Conservation (phyloP, 2,329 filamentous ascomycete genomes). For the Samsoniella hepiali region DNA sequence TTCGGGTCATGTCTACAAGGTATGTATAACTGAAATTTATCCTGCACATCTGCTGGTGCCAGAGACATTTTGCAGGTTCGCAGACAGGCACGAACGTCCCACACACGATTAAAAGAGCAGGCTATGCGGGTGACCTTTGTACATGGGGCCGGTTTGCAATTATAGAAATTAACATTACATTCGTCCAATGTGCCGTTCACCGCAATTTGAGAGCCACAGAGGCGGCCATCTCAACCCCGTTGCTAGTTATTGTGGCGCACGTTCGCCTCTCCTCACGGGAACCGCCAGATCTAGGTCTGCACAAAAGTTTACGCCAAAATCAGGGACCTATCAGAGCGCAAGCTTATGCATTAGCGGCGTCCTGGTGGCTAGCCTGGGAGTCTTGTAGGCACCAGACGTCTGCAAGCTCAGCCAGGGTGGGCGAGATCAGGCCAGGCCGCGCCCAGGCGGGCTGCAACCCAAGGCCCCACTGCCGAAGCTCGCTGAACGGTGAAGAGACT, state of each 20-base stretch:
- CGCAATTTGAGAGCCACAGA: constrained; percentile 1
- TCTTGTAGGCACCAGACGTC: background rate
- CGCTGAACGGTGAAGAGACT: constrained; percentile 6
- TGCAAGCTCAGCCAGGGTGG: background rate
- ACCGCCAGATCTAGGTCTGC: constrained; percentile 1
- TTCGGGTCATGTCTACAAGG: too few relatives aligned
- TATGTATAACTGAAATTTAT: background rate
- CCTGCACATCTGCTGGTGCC: background rate
- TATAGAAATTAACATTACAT: background rate
- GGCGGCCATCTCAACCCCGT: background rate
- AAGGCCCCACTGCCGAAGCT: background rate
- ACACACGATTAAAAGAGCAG: constrained; percentile 1
- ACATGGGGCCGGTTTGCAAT: background rate
- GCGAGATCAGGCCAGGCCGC: constrained; percentile 12
- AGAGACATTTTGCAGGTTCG: background rate
- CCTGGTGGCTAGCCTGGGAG: background rate
- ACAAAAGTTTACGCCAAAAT: background rate
- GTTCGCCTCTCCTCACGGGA: background rate
- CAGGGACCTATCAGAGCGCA: constrained; percentile 2
- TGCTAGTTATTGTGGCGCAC: background rate
- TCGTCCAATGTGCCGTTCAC: background rate
- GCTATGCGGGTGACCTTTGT: background rate
- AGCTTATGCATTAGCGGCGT: constrained; percentile 8
- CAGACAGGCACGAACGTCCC: background rate
- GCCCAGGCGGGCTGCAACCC: background rate